Conservation (phyloP, 495 filamentous ascomycete genomes). For the Penicillium paradoxum region DNA sequence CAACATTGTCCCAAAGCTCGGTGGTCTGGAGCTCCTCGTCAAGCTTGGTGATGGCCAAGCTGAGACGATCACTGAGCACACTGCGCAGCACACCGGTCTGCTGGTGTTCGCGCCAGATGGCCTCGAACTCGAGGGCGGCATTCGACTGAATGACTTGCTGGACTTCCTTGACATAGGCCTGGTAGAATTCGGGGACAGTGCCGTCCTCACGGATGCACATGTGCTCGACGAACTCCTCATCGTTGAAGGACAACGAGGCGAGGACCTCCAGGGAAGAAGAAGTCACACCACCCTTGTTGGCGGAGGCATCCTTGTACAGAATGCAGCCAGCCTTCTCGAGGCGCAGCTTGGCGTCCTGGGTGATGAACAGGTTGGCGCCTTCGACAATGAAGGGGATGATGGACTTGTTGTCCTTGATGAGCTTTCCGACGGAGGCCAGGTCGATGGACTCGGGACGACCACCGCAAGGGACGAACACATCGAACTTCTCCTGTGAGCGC, state of each 20-base stretch:
- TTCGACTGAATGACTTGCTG: slow-evolving; percentile 86
- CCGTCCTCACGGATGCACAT: slow-evolving; percentile 86
- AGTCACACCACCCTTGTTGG: slow-evolving; percentile 98
- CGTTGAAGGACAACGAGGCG: slow-evolving; percentile 89
- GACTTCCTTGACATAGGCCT: slow-evolving; percentile 85
- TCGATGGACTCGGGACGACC: slow-evolving; percentile 97
- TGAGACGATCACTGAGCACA: slow-evolving; percentile 82
- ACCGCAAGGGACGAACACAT: slow-evolving; percentile 93
- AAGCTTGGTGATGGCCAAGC: slow-evolving; percentile 84
- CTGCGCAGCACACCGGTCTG: slow-evolving; percentile 72
- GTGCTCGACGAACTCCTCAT: slow-evolving; percentile 77
- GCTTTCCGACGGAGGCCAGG: slow-evolving; percentile 72
- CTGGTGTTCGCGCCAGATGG: slow-evolving; percentile 92
- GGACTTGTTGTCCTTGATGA: slow-evolving; percentile 78
- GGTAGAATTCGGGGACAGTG: slow-evolving; percentile 81
- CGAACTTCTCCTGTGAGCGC: slow-evolving; percentile 66
- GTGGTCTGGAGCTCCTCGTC: slow-evolving; percentile 94
- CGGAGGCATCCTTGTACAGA: slow-evolving; percentile 94
- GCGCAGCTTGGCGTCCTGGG: slow-evolving; percentile 93
- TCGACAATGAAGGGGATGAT: slow-evolving; percentile 93
- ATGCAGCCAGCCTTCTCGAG: slow-evolving; percentile 91
- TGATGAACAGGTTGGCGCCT: slow-evolving; percentile 97
- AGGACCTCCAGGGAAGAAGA: slow-evolving; percentile 97
- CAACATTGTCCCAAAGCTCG: slow-evolving; percentile 81
- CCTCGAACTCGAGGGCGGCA: slow-evolving; percentile 90